Conservation (phyloP, 2,329 filamentous ascomycete species). For the Trichophyton benhamiae region DNA sequence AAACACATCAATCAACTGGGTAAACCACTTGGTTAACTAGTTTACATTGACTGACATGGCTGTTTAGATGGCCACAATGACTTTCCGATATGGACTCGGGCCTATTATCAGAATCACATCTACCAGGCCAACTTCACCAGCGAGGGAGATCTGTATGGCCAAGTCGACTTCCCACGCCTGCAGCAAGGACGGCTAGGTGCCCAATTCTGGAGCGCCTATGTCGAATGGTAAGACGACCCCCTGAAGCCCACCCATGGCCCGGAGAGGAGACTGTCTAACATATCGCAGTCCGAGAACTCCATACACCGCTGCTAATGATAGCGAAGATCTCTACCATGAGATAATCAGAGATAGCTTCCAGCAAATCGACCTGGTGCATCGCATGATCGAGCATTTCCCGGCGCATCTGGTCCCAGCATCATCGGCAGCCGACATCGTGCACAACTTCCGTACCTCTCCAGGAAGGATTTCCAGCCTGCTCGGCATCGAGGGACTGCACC, state of each 20-base stretch:
- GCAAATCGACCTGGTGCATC: slow-evolving; percentile 61
- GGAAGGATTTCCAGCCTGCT: slow-evolving; percentile 63
- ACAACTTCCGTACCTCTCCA: slow-evolving; percentile 50
- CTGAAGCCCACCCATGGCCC: background rate
- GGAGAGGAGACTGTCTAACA: background rate
- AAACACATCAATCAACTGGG: background rate
- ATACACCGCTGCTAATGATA: background rate
- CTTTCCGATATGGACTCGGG: slow-evolving; percentile 61
- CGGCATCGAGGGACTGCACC: slow-evolving; percentile 78
- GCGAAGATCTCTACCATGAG: slow-evolving; percentile 22
- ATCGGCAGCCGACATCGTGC: slow-evolving; percentile 42
- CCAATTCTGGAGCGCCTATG: slow-evolving; percentile 86
- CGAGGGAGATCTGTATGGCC: slow-evolving; percentile 51
- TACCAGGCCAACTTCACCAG: slow-evolving; percentile 59
- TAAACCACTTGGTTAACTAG: background rate
- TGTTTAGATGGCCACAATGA: slow-evolving; percentile 76
- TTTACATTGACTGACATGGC: background rate
- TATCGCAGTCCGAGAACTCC: background rate
- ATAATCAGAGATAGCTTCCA: slow-evolving; percentile 48
- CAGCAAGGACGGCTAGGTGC: slow-evolving; percentile 54
- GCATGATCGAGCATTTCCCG: slow-evolving; percentile 53
- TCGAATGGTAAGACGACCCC: slow-evolving; percentile 43
- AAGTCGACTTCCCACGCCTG: slow-evolving; percentile 71
- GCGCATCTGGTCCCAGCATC: slow-evolving; percentile 48
- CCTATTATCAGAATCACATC: slow-evolving; percentile 61